Evolutionary conservation across 805 yeast species (phyloP), one percentile per base, ranked within the genome.

Genomic region (Pichia phayaonensis): DNA sequence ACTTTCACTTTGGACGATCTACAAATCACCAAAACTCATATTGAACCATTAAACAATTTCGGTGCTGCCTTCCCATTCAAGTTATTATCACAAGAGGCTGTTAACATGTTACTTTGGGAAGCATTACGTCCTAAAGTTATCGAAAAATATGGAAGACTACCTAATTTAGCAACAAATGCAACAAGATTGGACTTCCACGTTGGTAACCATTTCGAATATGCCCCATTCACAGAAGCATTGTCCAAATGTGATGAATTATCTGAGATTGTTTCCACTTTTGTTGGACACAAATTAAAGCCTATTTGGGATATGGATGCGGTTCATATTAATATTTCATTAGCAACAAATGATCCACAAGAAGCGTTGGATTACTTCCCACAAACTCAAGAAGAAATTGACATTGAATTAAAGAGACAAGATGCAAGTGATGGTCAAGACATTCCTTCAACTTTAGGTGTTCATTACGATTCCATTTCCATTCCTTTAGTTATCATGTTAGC

Each of bases 51-150:
- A 24, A 58, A 64, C n/a, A 66, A 68, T 21, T 61, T 69, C 52
- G 75, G 58, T 6, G 83, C 79, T 21, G 68, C 76, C 42, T 80
- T 72, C 51, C 82, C 84, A 2, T 80, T 80, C 61, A 82, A 82
- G 7, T 63, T 80, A 41, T 75, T 79, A 61, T 75, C 83, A 1
- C 75, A 75, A 44, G 84, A 80, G 57, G 84, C 84, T 4, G 68
- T 78, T 48, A 72, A 72, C 40, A 73, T 80, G 57, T 72, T 80
- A 76, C 71, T 75, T 54, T 72, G 73, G 62, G 84, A 80, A 59
- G 60, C 76, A 21, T 67, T 79, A 56, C 60, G 62, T 42, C 73
- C 74, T 53, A 73, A 73, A 27, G 60, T 66, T 8, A 68, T 78
- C 48, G 52, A 67, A 50, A 66, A 69, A 40, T 70, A 68, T 58